Percentiles rank a stretch among this genome's conserved stretches.
phyloP scores from a whole-genome alignment of 2,329 filamentous ascomycete species.

The Monilinia fructigena region DNA sequence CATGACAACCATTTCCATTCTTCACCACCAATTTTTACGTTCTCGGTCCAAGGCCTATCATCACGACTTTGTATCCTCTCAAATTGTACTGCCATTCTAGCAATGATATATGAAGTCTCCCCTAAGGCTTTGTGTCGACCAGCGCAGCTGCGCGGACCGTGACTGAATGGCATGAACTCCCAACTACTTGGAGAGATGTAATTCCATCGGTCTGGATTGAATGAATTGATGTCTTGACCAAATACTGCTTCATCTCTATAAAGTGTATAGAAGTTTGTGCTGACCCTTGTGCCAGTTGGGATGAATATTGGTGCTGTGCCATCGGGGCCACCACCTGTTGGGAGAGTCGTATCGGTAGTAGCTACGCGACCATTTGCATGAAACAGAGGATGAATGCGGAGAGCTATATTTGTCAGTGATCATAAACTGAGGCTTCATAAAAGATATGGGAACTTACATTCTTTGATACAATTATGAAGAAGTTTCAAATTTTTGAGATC shows the following conservation, averaged over 20 bases:
- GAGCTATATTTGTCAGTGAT: constrained; percentile 8
- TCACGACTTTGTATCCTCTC: constrained; percentile 23
- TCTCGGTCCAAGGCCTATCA: constrained; percentile 18
- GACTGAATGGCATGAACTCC: constrained; percentile 65
- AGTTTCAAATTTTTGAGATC: neutral
- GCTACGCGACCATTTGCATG: constrained; percentile 20
- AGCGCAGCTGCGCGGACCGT: constrained; percentile 67
- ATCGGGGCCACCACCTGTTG: constrained; percentile 27
- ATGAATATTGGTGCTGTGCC: constrained; percentile 27
- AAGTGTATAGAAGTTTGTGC: constrained; percentile 17
- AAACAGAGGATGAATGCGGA: constrained; percentile 35
- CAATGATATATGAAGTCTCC: constrained; percentile 27
- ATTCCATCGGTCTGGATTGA: constrained; percentile 71
- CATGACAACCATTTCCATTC: constrained; percentile 22
- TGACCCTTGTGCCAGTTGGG: constrained; percentile 17
- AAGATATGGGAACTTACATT: neutral
- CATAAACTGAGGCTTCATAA: too few species aligned
- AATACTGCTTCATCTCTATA: constrained; percentile 48
- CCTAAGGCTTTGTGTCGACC: constrained; percentile 44
- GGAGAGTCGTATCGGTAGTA: constrained; percentile 24
- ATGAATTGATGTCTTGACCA: constrained; percentile 67
- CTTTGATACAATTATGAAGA: constrained; percentile 9
- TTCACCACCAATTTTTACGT: constrained; percentile 20
- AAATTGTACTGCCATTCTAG: constrained; percentile 24
- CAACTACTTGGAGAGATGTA: constrained; percentile 63